A percentile compares a stretch with the other conserved stretches of the same genome.
Evolutionary conservation across 176 grass and related monocot genomes (phyloP).

Genomic region (Tillandsia fasciculata): DNA sequence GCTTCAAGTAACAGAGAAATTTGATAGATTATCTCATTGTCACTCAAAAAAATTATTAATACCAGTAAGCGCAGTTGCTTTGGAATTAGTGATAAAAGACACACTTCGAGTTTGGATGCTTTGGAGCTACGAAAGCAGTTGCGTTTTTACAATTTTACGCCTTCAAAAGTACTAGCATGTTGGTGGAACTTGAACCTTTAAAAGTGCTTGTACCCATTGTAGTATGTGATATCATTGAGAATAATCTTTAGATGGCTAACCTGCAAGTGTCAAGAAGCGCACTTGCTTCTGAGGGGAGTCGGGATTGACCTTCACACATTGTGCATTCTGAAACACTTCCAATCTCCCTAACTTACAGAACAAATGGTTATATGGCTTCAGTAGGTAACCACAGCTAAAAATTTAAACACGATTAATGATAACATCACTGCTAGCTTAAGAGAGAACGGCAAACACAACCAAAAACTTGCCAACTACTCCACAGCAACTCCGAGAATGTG

Average conservation of each 20-base stretch:
- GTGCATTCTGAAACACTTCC: conserved; percentile 49
- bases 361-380: not conserved
- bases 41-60: too few species aligned
- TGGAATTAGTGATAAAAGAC: too few species aligned
- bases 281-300: conserved; percentile 96
- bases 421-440: not conserved
- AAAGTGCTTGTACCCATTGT: not conserved
- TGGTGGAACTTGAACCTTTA: not conserved
- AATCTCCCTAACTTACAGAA: conserved; percentile 44
- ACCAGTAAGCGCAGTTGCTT: too few species aligned
- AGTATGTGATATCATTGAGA: not conserved
- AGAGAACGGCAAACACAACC: not conserved
- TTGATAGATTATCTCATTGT: too few species aligned
- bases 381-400: not conserved
- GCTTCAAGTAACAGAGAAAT: not conserved
- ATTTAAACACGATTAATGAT: not conserved
- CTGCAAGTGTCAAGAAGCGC: conserved; percentile 66
- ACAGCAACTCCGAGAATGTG: too few species aligned
- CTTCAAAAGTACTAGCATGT: not conserved
- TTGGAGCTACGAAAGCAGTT: too few species aligned
- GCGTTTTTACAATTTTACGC: too few species aligned
- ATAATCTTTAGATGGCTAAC: conserved; percentile 17
- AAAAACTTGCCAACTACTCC: too few species aligned
- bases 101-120: too few species aligned
- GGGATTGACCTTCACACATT: conserved; percentile 82